Evolutionary conservation across 805 yeast species (phyloP).

Genomic region (Kodamaea sagamina): DNA sequence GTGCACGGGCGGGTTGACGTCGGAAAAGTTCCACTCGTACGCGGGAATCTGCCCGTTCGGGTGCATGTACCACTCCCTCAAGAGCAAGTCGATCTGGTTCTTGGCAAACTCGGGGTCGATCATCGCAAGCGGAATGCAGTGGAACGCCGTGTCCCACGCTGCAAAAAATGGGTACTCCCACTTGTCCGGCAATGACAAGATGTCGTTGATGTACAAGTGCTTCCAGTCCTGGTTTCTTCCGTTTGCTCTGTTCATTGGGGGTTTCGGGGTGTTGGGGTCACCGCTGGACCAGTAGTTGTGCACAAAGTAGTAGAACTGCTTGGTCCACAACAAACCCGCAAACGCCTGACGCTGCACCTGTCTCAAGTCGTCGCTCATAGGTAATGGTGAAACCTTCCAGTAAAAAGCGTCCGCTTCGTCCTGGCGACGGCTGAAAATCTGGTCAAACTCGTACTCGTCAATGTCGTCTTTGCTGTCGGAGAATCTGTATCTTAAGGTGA

Average conservation of each 20-base stretch:
- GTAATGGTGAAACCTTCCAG: slow-evolving; percentile 84
- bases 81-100: slow-evolving; percentile 78
- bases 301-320: slow-evolving; percentile 85
- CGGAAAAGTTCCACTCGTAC: slow-evolving; percentile 93
- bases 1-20: slow-evolving; percentile 97
- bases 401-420: slow-evolving; percentile 92
- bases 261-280: slow-evolving; percentile 73
- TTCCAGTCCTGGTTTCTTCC: slow-evolving; percentile 91
- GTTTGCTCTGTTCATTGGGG: slow-evolving; percentile 77
- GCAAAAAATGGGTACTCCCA: slow-evolving; percentile 97
- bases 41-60: slow-evolving; percentile 98
- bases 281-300: slow-evolving; percentile 87
- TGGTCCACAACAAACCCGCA: slow-evolving; percentile 92
- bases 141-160: slow-evolving; percentile 97
- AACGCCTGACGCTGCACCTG: slow-evolving; percentile 90
- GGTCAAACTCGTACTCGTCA: slow-evolving; percentile 76
- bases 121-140: slow-evolving; percentile 89
- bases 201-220: slow-evolving; percentile 84
- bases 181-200: slow-evolving; percentile 87
- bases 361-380: slow-evolving; percentile 75
- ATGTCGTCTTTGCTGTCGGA: slow-evolving; percentile 48
- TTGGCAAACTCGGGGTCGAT: slow-evolving; percentile 92
- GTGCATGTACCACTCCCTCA: slow-evolving; percentile 97
- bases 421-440: slow-evolving; percentile 65
- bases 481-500: slow-evolving; percentile 77